Evolutionary conservation across 176 grass and related monocot genomes (phyloP).

Genomic region (sorghum (Sorghum bicolor)): DNA sequence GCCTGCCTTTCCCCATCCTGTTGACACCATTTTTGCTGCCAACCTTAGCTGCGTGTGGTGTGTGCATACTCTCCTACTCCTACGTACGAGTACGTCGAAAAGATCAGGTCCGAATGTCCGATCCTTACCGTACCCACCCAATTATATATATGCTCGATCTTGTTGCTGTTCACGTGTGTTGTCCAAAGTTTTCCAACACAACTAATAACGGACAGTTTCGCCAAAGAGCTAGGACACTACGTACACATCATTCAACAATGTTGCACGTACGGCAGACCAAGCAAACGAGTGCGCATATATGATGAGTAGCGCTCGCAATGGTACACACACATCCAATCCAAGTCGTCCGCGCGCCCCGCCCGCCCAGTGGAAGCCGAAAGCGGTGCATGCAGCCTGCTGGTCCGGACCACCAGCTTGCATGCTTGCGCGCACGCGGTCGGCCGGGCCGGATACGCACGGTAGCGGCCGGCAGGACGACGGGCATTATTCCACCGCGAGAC

Average conservation of each 20-base stretch:
- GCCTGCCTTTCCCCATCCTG: neutral
- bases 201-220: neutral
- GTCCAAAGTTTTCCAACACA: neutral
- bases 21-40: neutral
- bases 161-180: neutral
- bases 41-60: no score
- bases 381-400: no score
- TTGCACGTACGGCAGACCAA: neutral
- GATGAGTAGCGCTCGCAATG: neutral
- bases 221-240: neutral
- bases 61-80: no score
- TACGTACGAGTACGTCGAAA: neutral
- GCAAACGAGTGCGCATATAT: neutral
- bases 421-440: neutral
- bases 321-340: neutral
- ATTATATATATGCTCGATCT: neutral
- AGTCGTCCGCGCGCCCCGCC: no score
- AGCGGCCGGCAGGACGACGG: neutral
- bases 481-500: conserved; percentile 2
- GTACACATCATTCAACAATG: neutral
- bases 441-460: neutral
- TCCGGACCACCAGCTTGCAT: neutral
- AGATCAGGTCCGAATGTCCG: no score
- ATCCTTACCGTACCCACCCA: neutral
- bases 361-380: neutral